Conservation (phyloP, 345 rosid genomes). For the Citropsis articulata region DNA sequence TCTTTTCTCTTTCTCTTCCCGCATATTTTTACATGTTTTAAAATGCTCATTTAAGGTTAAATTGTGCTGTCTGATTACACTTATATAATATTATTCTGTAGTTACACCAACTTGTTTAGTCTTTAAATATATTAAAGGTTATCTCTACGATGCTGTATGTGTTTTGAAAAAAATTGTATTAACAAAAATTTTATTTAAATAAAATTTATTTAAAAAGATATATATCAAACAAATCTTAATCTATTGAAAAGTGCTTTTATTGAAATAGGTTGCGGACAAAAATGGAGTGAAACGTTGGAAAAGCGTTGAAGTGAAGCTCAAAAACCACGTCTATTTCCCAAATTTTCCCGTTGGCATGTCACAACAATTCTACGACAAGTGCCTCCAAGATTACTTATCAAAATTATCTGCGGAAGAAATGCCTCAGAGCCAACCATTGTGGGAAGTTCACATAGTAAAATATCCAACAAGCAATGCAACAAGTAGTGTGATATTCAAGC, state of each 20-base stretch:
- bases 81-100: too few relatives aligned
- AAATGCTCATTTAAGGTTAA: background rate
- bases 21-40: background rate
- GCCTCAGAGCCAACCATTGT: conserved; percentile 21
- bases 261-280: conserved; percentile 25
- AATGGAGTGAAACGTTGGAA: conserved; percentile 33
- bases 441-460: conserved; percentile 38
- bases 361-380: conserved; percentile 21
- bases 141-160: too few relatives aligned
- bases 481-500: conserved; percentile 25
- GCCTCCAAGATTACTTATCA: conserved; percentile 22
- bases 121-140: too few relatives aligned
- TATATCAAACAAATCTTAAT: too few relatives aligned
- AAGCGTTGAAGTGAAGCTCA: conserved; percentile 27
- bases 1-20: too few relatives aligned
- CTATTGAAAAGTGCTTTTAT: too few relatives aligned
- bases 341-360: conserved; percentile 17
- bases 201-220: too few relatives aligned
- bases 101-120: too few relatives aligned
- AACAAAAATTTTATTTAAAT: too few relatives aligned
- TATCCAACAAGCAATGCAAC: conserved; percentile 29
- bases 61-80: too few relatives aligned
- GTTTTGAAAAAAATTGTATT: too few relatives aligned
- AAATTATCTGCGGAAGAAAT: conserved; percentile 7
- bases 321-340: conserved; percentile 21